phyloP scores from a whole-genome alignment of 257 asterid species.

The Solanum raphanifolium region DNA sequence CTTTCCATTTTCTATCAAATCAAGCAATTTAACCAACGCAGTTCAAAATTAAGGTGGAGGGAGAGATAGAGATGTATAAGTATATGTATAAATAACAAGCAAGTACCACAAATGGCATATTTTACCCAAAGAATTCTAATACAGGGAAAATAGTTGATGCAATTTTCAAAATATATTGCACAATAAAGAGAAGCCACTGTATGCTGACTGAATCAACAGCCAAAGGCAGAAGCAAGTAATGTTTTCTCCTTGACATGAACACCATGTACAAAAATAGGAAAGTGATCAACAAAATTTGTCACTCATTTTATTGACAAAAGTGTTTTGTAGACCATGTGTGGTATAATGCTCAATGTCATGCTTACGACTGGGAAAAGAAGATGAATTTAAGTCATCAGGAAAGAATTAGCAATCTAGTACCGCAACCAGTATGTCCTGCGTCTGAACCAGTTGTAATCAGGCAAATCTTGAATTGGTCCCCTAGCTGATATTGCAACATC shows the following conservation, averaged over 20 bases:
- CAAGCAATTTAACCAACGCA: background rate
- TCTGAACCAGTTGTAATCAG: conserved; percentile 23
- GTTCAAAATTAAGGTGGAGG: background rate
- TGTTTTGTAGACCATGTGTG: background rate
- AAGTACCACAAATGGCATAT: background rate
- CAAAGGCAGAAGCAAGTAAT: background rate
- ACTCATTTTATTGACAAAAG: background rate
- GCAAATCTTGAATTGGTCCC: conserved; percentile 18
- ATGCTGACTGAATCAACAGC: background rate
- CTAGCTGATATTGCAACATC: conserved; percentile 20
- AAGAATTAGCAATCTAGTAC: conserved; percentile 4
- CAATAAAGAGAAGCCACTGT: background rate
- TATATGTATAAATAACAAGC: background rate
- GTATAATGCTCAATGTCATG: background rate
- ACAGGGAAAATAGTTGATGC: background rate
- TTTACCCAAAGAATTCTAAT: background rate
- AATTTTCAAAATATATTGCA: background rate
- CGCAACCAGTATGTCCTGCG: conserved; percentile 22
- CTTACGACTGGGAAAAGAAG: background rate
- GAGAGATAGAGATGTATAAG: background rate
- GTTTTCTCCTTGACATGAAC: background rate
- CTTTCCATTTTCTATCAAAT: background rate
- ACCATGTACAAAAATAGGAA: background rate
- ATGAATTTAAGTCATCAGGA: background rate
- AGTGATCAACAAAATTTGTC: background rate